Percentiles rank a stretch among this genome's conserved stretches.
Evolutionary conservation across 257 asterid genomes (phyloP).

Genomic region (Verbena officinalis): DNA sequence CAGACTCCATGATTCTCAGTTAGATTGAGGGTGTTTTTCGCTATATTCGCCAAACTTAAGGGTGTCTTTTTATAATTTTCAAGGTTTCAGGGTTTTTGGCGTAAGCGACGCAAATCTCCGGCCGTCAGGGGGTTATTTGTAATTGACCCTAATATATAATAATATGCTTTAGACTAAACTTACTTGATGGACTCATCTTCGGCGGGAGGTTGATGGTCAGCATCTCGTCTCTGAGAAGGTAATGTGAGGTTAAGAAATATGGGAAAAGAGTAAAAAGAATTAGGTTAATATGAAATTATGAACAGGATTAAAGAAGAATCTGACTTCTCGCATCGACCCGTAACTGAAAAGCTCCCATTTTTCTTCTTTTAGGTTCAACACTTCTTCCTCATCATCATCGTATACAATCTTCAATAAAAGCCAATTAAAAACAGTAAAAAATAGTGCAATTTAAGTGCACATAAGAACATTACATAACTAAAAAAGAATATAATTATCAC

Average conservation of each 20-base stretch:
- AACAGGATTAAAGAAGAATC: constrained; percentile 23
- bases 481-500: constrained; percentile 30
- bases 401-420: constrained; percentile 41
- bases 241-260: neutral
- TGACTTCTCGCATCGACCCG: constrained; percentile 35
- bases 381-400: constrained; percentile 43
- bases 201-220: constrained; percentile 21
- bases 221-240: constrained; percentile 9
- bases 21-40: no score
- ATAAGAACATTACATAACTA: neutral
- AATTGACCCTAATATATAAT: no score
- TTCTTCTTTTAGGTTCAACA: constrained; percentile 39
- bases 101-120: no score
- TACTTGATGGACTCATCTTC: constrained; percentile 31
- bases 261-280: neutral
- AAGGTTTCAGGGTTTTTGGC: no score
- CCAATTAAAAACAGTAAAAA: neutral
- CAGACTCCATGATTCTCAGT: no score
- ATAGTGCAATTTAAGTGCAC: neutral
- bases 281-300: neutral
- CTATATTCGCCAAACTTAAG: no score
- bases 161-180: constrained; percentile 13
- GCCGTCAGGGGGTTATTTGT: no score
- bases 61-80: no score
- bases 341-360: constrained; percentile 45